phyloP scores from a whole-genome alignment of 2,329 filamentous ascomycete species.

The Hypocreales sp. region DNA sequence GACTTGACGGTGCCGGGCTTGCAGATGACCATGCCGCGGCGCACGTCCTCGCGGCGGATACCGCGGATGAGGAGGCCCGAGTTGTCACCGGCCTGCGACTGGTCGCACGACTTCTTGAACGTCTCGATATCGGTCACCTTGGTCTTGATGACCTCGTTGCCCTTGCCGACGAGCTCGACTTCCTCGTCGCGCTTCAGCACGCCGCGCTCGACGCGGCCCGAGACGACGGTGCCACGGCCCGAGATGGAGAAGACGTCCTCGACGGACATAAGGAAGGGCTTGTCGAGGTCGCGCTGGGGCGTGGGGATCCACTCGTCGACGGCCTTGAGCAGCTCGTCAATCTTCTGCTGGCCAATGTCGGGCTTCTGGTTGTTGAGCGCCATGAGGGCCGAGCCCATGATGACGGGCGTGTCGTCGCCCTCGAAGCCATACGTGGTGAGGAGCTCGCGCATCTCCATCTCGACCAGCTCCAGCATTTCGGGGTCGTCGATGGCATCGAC shows the following conservation, averaged over 20 bases:
- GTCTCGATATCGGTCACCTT: conserved; percentile 99
- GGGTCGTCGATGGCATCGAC: conserved; percentile 92
- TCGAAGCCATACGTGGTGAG: conserved; percentile 89
- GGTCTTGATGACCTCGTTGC: conserved; percentile 73
- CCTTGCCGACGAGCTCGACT: conserved; percentile 88
- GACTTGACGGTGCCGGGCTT: conserved; percentile 74
- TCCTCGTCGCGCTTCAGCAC: conserved; percentile 85
- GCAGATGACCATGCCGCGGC: conserved; percentile 85
- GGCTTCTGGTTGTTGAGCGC: conserved; percentile 74
- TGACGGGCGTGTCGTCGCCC: conserved; percentile 91
- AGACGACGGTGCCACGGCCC: conserved; percentile 91
- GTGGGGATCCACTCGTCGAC: conserved; percentile 97
- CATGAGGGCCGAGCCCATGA: conserved; percentile 93
- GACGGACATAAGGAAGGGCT: conserved; percentile 98
- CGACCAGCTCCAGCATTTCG: conserved; percentile 99
- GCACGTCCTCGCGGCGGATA: conserved; percentile 87
- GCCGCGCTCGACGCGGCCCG: conserved; percentile 94
- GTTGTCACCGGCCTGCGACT: conserved; percentile 94
- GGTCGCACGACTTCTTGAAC: conserved; percentile 98
- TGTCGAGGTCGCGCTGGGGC: conserved; percentile 83
- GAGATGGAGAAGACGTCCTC: conserved; percentile 86
- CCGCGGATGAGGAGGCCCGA: conserved; percentile 92
- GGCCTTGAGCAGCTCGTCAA: conserved; percentile 78
- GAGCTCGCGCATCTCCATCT: conserved; percentile 99
- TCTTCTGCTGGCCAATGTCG: conserved; percentile 76